These are phyloP conservation scores for Bretschneidera sinensis DNA, from an alignment of 345 rosid genomes.

Conservation along the genomic window DNA sequence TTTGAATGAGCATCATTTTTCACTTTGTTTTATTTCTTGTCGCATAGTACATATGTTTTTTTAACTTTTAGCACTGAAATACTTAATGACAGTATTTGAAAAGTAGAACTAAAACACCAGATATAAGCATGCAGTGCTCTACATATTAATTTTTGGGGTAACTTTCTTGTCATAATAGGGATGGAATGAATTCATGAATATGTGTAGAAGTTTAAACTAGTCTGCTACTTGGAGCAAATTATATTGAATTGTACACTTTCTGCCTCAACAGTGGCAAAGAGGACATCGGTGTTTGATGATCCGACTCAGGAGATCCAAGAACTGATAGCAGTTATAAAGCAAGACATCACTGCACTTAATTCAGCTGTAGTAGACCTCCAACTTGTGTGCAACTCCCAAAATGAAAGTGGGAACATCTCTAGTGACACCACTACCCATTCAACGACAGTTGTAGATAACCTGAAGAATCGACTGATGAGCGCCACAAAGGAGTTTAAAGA, in stretches of 20 bases:
- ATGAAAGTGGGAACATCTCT: slow-evolving; percentile 50
- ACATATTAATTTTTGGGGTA: background rate
- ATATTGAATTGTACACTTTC: background rate
- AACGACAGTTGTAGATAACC: slow-evolving; percentile 70
- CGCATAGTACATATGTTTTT: no score
- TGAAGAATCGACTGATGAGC: slow-evolving; percentile 76
- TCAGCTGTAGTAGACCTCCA: slow-evolving; percentile 76
- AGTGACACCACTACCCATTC: slow-evolving; percentile 69
- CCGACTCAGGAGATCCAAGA: slow-evolving; percentile 84
- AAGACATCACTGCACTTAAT: slow-evolving; percentile 77
- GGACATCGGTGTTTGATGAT: slow-evolving; percentile 82
- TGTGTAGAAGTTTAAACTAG: slow-evolving; percentile 3
- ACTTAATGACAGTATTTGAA: background rate
- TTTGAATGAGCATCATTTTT: no score
- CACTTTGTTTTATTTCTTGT: no score
- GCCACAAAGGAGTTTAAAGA: slow-evolving; percentile 83
- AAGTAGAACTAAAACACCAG: background rate
- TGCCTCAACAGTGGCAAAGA: slow-evolving; percentile 59
- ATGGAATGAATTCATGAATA: background rate
- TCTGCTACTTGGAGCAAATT: background rate
- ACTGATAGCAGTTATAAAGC: slow-evolving; percentile 66
- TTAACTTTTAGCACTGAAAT: background rate
- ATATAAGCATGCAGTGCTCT: background rate
- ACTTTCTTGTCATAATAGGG: background rate
- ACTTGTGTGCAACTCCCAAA: slow-evolving; percentile 54